Evolutionary conservation across 2,329 filamentous ascomycete genomes (phyloP).

Genomic region (Penicillium sp.): DNA sequence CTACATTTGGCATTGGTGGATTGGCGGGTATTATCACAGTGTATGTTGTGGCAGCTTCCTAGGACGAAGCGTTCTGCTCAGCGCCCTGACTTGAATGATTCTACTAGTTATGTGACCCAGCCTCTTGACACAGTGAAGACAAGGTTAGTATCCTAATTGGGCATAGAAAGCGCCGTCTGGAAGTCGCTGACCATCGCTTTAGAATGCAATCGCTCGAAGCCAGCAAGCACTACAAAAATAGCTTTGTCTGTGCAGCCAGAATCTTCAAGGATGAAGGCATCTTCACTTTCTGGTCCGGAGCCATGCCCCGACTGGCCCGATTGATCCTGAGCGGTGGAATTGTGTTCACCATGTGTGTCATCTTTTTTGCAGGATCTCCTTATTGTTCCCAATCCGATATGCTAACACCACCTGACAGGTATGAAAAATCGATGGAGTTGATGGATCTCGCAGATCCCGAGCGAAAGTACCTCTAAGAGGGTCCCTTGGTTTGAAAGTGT

Average conservation of each 20-base stretch:
- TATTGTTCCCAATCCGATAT: slow-evolving; percentile 1
- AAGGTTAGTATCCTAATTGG: slow-evolving; percentile 43
- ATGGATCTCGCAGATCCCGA: slow-evolving; percentile 81
- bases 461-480: slow-evolving; percentile 72
- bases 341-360: slow-evolving; percentile 84
- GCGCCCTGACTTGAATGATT: not conserved
- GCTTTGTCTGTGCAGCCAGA: slow-evolving; percentile 75
- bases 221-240: slow-evolving; percentile 79
- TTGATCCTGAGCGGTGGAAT: slow-evolving; percentile 92
- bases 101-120: slow-evolving; percentile 58
- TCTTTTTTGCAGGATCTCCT: slow-evolving; percentile 19
- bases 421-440: slow-evolving; percentile 93
- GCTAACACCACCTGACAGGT: slow-evolving; percentile 49
- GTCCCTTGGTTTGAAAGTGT: not conserved
- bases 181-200: slow-evolving; percentile 1
- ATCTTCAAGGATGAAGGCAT: slow-evolving; percentile 90
- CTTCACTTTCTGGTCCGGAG: slow-evolving; percentile 91
- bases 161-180: not conserved
- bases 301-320: slow-evolving; percentile 79
- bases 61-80: not conserved
- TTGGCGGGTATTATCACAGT: slow-evolving; percentile 90
- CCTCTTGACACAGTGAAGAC: slow-evolving; percentile 95
- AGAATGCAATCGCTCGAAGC: slow-evolving; percentile 97
- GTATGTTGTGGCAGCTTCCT: slow-evolving; percentile 40
- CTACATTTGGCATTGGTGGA: slow-evolving; percentile 89